Evolutionary conservation across 202 grass and related monocot species (phyloP).

Genomic region (Alloteropsis angusta): DNA sequence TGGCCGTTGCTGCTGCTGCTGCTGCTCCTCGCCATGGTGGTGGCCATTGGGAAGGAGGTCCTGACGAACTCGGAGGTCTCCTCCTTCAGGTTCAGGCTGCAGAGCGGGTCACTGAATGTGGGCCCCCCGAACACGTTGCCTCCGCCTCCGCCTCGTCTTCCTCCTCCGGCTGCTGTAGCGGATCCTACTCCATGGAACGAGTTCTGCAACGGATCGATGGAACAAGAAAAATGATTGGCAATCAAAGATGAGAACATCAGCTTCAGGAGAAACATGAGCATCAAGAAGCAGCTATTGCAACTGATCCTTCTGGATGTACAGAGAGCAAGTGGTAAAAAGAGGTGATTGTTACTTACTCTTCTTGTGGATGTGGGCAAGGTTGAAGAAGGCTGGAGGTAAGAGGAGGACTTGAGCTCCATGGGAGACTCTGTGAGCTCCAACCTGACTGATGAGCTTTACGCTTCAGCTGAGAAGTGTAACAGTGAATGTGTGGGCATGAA

Average conservation of each 20-base stretch:
- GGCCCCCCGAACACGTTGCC: conserved; percentile 26
- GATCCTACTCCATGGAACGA: conserved; percentile 37
- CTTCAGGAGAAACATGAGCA: conserved; percentile 7
- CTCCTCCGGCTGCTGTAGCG: conserved; percentile 8
- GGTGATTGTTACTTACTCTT: conserved; percentile 37
- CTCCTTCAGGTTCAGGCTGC: conserved; percentile 47
- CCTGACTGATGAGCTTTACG: neutral
- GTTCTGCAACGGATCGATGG: conserved; percentile 29
- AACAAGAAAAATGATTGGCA: neutral
- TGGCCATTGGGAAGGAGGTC: conserved; percentile 51
- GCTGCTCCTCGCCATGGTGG: conserved; percentile 30
- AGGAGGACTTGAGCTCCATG: conserved; percentile 56
- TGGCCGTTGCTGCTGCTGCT: conserved; percentile 36
- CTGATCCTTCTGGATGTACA: neutral
- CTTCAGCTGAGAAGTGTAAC: neutral
- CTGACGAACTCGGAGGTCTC: conserved; percentile 57
- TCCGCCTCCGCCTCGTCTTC: conserved; percentile 12
- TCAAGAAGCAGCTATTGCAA: neutral
- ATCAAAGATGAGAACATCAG: neutral
- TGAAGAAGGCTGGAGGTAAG: conserved; percentile 38
- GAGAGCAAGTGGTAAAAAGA: neutral
- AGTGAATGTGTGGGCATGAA: neutral
- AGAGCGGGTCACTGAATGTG: conserved; percentile 47
- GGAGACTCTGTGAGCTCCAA: neutral
- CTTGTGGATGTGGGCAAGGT: conserved; percentile 38